phyloP scores from a whole-genome alignment of 257 asterid species.

The Misopates orontium region DNA sequence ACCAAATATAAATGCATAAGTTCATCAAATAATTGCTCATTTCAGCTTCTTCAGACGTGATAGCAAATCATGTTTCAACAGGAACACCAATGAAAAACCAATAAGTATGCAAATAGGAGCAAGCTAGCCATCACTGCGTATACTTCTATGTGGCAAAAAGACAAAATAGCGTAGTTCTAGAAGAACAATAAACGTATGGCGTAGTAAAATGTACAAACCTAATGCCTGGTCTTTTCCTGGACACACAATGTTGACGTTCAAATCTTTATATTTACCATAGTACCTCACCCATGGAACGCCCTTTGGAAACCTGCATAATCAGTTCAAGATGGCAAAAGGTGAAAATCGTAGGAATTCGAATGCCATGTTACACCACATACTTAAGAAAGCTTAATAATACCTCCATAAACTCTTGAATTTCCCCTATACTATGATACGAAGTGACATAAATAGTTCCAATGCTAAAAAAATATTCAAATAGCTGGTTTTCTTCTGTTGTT shows the following conservation, averaged over 20 bases:
- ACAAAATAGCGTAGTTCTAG: background rate
- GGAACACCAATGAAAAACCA: background rate
- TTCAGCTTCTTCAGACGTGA: background rate
- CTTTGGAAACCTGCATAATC: conserved; percentile 77
- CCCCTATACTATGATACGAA: background rate
- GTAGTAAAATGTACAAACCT: conserved; percentile 48
- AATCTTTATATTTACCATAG: conserved; percentile 67
- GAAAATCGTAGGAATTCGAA: background rate
- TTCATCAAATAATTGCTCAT: background rate
- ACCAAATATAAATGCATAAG: background rate
- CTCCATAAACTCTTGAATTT: background rate
- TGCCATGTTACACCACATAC: too few species aligned
- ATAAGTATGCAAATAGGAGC: conserved; percentile 3
- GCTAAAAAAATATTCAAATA: background rate
- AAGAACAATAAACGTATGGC: background rate
- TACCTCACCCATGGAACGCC: conserved; percentile 96
- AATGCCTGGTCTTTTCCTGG: conserved; percentile 81
- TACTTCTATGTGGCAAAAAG: background rate
- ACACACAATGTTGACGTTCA: conserved; percentile 66
- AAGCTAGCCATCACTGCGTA: conserved; percentile 6
- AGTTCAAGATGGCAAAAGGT: conserved; percentile 10
- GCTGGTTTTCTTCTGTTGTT: background rate
- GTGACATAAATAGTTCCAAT: background rate
- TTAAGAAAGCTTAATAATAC: background rate
- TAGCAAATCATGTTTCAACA: background rate